Evolutionary conservation across 495 filamentous ascomycete species (phyloP), one percentile per base, ranked within the genome.

Genomic region (Annulohypoxylon stygium): DNA sequence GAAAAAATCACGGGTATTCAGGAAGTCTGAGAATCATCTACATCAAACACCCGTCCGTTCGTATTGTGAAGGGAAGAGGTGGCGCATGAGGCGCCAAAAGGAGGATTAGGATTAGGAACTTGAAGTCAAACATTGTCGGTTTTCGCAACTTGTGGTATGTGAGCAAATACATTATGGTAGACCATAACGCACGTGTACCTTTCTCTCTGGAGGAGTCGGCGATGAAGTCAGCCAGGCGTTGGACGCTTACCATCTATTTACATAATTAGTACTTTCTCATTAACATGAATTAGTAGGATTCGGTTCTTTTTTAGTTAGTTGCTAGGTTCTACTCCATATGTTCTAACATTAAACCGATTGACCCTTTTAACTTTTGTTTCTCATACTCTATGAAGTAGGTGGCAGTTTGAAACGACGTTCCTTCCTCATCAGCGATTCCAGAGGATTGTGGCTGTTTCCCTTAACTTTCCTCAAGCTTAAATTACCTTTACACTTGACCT

Each of bases 71-170:
- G 30, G 30, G 30, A 4, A 3, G 30, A 30, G 30, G 30, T 20
- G 54, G 43, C 45, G 62, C 59, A 50, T 65, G 43, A 47, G 43
- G 47, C 34, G 30, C n/a, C 30, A 39, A 47, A 54, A 67, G 72
- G 62, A 57, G 67, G 72, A 70, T 67, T 55, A 43, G 53, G 71
- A 70, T 67, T 55, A 59, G 67, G 71, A 70, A 74, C 61, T 61
- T 48, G 48, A 50, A 57, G 66, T 61, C 67, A 74, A 70, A 75
- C 63, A 50, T 43, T 67, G 51, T 47, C 64, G 67, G 62, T 59
- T 66, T 51, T 67, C 71, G 55, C 55, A 57, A 39, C 26, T 55
- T 9, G 65, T 25, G 26, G 45, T 41, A 48, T 61, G 66, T 57
- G 48, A n/a, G 71, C 14, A 43, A 43, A 43, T 43, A 12, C 20